Evolutionary conservation across 257 asterid species (phyloP).

Genomic region (Apocynum venetum): DNA sequence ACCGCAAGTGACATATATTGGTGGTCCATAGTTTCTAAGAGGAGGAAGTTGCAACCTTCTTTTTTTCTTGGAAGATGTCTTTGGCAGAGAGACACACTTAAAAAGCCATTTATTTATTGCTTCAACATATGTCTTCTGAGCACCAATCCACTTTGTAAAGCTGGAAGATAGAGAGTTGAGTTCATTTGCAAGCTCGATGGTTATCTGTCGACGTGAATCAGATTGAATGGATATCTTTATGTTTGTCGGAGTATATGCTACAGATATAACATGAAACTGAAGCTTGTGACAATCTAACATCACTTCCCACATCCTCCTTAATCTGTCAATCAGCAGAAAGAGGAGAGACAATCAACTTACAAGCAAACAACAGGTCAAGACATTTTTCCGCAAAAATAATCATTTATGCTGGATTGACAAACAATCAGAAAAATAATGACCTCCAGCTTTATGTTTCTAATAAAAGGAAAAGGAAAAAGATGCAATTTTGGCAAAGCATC

Average conservation of each 20-base stretch:
- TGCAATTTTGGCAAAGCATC: not conserved
- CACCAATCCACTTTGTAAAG: constrained; percentile 76
- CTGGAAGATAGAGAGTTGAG: constrained; percentile 49
- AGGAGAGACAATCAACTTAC: not conserved
- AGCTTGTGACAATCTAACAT: constrained; percentile 83
- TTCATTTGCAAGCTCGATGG: constrained; percentile 50
- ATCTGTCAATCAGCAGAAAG: constrained; percentile 32
- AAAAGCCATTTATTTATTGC: constrained; percentile 79
- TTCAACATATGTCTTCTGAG: constrained; percentile 71
- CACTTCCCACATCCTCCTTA: constrained; percentile 86
- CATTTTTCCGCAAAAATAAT: not conserved
- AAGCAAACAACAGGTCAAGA: not conserved
- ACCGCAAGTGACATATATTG: constrained; percentile 75
- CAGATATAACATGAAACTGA: constrained; percentile 68
- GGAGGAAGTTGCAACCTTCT: constrained; percentile 49
- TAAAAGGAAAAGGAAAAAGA: not conserved
- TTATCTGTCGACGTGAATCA: constrained; percentile 51
- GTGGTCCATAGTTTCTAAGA: constrained; percentile 69
- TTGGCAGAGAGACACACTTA: constrained; percentile 58
- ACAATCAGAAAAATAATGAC: not conserved
- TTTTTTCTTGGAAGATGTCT: constrained; percentile 59
- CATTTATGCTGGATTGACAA: not conserved
- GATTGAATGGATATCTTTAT: constrained; percentile 46
- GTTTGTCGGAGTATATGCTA: constrained; percentile 54
- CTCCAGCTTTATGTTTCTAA: not conserved